Base-by-base conservation (phyloP, 1,139 yeast species). In the Eremothecium sinecaudum region DNA sequence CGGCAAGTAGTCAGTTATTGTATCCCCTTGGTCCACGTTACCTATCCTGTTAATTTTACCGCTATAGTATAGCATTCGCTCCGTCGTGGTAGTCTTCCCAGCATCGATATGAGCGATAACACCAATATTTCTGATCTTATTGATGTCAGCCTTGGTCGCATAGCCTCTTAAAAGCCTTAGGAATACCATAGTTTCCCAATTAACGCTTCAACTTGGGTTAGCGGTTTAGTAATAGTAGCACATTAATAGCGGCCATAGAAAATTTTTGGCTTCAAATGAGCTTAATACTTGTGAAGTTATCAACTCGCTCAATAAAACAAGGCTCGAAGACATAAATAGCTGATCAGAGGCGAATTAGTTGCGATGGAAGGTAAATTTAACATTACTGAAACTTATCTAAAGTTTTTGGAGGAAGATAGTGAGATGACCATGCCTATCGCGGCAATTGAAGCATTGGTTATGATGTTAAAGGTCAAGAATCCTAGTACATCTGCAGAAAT, bases 391-490 rank as follows among this genome's bases (percentile, higher is more conserved):
- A 75, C 90, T 1, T 90, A 90, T 56, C 69, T 82, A 42, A 71
- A 73, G 56, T 86, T 83, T 57, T 66, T 90, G 40, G 74, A 71
- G 44, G 94, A 86, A 38, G 96, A 90, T 59, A 69, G 81, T 16
- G 97, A 90, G 36, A 82, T 92, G 78, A 87, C 98, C 9, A 92
- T 87, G 97, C 99, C 99, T 4, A 83, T 92, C 26, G 99, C 98
- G 34, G 98, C 98, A 33, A 92, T 92, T 51, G 97, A 90, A 60
- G 77, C 95, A 14, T 66, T 92, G 35, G 94, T 90, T 18, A 80
- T 92, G 4, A 71, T 90, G 63, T 63, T 92, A 26, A 69, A 79
- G 43, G 73, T 77, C 33, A 79, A 84, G 47, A 84, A 84, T 54
- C 96, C 96, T 2, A 71, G 84, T 4, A 92, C 99, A 0, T 83